Conservation (phyloP, 345 rosid species). For the Cardamine resedifolia region DNA sequence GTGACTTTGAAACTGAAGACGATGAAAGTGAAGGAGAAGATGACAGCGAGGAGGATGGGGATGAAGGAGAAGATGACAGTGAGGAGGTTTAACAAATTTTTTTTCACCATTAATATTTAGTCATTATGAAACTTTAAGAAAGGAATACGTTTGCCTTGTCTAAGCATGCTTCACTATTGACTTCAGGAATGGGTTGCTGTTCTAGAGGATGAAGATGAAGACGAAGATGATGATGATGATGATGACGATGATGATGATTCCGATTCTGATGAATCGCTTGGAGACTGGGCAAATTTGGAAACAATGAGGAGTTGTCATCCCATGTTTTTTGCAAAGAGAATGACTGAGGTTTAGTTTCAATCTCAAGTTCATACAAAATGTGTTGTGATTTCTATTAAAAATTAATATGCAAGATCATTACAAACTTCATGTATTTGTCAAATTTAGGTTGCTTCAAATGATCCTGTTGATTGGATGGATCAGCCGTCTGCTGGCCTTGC, state of each 20-base stretch:
- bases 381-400: neutral
- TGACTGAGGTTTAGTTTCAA: constrained; percentile 49
- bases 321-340: constrained; percentile 80
- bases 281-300: constrained; percentile 92
- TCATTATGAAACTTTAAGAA: constrained; percentile 1
- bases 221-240: constrained; percentile 52
- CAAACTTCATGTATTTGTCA: constrained; percentile 17
- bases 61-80: constrained; percentile 46
- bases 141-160: constrained; percentile 8
- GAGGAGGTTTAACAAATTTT: constrained; percentile 47
- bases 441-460: constrained; percentile 73
- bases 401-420: neutral
- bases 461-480: constrained; percentile 84
- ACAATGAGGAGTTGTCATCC: constrained; percentile 95
- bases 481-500: constrained; percentile 84
- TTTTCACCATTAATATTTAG: constrained; percentile 5
- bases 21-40: constrained; percentile 63
- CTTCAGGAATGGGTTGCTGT: constrained; percentile 72
- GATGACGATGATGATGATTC: constrained; percentile 52
- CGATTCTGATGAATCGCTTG: constrained; percentile 43
- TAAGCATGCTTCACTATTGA: constrained; percentile 17
- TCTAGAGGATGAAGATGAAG: constrained; percentile 64
- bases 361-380: neutral
- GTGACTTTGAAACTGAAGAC: constrained; percentile 70
- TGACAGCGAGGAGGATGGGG: constrained; percentile 46